These are phyloP conservation scores for Clathrospora elynae DNA, from an alignment of 2,329 filamentous ascomycete species.

Conservation along the genomic window DNA sequence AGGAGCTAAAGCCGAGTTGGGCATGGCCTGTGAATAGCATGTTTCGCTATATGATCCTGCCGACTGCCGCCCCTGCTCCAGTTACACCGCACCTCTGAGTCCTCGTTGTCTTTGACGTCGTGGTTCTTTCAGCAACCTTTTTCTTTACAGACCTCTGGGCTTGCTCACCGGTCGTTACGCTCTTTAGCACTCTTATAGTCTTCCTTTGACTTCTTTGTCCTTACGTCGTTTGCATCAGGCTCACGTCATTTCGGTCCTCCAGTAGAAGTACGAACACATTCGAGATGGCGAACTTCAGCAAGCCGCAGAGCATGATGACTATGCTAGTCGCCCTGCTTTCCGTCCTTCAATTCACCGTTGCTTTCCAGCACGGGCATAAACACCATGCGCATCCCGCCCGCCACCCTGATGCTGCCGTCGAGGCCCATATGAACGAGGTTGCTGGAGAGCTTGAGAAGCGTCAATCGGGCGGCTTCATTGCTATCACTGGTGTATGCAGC, in stretches of 20 bases:
- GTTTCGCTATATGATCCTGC: conserved; percentile 41
- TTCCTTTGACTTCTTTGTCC: conserved; percentile 13
- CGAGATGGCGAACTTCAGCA: conserved; percentile 45
- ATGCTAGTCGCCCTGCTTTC: conserved; percentile 42
- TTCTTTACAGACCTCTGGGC: conserved; percentile 39
- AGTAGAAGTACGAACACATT: conserved; percentile 13
- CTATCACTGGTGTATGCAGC: conserved; percentile 39
- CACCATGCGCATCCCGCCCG: conserved; percentile 27
- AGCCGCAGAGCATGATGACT: conserved; percentile 40
- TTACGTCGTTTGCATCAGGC: conserved; percentile 17
- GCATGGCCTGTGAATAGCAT: conserved; percentile 30
- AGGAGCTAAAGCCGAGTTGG: conserved; percentile 21
- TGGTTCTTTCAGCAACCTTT: conserved; percentile 28
- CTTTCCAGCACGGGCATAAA: conserved; percentile 33
- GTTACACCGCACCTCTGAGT: conserved; percentile 35
- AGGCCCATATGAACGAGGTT: conserved; percentile 34
- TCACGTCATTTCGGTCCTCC: conserved; percentile 16
- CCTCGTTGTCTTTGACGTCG: conserved; percentile 37
- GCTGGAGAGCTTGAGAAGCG: conserved; percentile 30
- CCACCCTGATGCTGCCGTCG: conserved; percentile 26
- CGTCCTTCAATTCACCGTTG: conserved; percentile 40
- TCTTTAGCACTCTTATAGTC: conserved; percentile 36
- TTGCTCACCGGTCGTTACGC: conserved; percentile 41
- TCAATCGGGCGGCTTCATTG: conserved; percentile 27
- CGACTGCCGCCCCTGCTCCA: conserved; percentile 32